Evolutionary conservation across 331 rosid species (phyloP).

Genomic region (Dryas integrifolia): DNA sequence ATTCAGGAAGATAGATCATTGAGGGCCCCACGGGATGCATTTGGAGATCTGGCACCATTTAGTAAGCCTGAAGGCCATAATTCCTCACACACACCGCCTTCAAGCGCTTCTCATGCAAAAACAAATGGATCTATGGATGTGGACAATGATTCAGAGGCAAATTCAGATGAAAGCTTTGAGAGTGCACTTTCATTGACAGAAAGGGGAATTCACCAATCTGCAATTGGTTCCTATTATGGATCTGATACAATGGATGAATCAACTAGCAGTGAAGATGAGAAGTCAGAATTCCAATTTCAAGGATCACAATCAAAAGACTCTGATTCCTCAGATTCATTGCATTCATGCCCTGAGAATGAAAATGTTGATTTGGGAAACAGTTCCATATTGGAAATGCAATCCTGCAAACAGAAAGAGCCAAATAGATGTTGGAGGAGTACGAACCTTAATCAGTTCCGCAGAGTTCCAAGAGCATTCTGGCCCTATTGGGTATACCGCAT

Average conservation of each 20-base stretch:
- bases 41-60: constrained; percentile 53
- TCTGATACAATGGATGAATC: constrained; percentile 49
- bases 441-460: constrained; percentile 34
- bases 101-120: constrained; percentile 34
- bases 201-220: constrained; percentile 53
- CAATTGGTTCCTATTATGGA: constrained; percentile 41
- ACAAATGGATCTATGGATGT: constrained; percentile 36
- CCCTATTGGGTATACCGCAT: constrained; percentile 86
- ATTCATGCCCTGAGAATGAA: constrained; percentile 41
- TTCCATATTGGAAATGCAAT: constrained; percentile 44
- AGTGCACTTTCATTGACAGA: constrained; percentile 53
- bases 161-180: constrained; percentile 77
- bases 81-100: constrained; percentile 22
- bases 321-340: constrained; percentile 36
- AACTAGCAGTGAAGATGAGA: constrained; percentile 50
- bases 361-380: constrained; percentile 42
- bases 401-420: constrained; percentile 39
- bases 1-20: constrained; percentile 81
- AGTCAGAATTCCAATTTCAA: constrained; percentile 44
- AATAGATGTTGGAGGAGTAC: constrained; percentile 33
- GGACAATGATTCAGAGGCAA: constrained; percentile 51
- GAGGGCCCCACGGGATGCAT: constrained; percentile 72
- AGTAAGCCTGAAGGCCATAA: constrained; percentile 25
- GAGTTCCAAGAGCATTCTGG: constrained; percentile 62
- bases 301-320: constrained; percentile 42